These are phyloP conservation scores for Colletotrichum tofieldiae DNA, from an alignment of 2,329 filamentous ascomycete genomes.

Conservation along the genomic window DNA sequence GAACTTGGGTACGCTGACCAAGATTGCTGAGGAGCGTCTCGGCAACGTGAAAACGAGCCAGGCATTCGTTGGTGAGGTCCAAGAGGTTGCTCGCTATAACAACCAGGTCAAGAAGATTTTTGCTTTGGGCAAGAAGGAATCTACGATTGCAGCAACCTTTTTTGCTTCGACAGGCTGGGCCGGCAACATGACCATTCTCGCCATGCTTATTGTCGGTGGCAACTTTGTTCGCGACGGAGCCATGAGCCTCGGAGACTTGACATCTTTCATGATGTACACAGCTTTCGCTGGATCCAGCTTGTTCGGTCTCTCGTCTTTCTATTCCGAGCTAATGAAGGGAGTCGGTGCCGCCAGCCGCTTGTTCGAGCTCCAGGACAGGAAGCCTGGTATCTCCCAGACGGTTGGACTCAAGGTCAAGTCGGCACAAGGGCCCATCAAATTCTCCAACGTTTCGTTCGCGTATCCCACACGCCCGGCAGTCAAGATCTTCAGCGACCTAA, in stretches of 20 bases:
- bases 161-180: constrained; percentile 90
- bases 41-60: constrained; percentile 98
- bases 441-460: constrained; percentile 87
- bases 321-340: constrained; percentile 99
- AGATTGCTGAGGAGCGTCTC: constrained; percentile 97
- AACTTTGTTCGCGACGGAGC: constrained; percentile 89
- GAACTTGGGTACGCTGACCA: constrained; percentile 92
- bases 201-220: constrained; percentile 90
- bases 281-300: constrained; percentile 88
- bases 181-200: constrained; percentile 96
- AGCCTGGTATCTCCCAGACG: constrained; percentile 89
- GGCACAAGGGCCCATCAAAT: constrained; percentile 90
- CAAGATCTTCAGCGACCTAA: constrained; percentile 88
- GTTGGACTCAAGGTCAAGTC: constrained; percentile 84
- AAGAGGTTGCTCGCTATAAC: constrained; percentile 94
- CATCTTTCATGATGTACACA: constrained; percentile 98
- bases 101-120: constrained; percentile 94
- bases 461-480: constrained; percentile 96
- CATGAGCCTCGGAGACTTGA: constrained; percentile 92
- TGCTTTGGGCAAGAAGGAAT: constrained; percentile 87
- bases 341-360: constrained; percentile 96
- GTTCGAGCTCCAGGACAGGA: constrained; percentile 94
- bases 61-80: constrained; percentile 93
- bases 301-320: constrained; percentile 95
- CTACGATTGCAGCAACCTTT: constrained; percentile 90